phyloP scores from a whole-genome alignment of 2,329 filamentous ascomycete genomes.

The Metarhizium rileyi region DNA sequence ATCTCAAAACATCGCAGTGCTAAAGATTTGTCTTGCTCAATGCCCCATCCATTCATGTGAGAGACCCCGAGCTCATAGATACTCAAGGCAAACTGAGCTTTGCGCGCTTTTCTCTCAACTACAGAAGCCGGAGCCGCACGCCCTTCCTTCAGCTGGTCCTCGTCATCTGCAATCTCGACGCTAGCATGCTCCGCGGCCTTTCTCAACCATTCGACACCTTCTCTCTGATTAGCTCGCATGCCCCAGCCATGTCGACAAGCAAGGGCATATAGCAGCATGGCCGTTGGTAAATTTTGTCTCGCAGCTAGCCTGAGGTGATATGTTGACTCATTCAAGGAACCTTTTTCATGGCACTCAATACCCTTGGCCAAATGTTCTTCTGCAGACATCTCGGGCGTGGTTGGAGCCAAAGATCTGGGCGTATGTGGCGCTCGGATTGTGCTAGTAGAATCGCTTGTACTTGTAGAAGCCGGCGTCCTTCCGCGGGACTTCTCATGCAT shows the following conservation, averaged over 20 bases:
- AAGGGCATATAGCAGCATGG: constrained; percentile 91
- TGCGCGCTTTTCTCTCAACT: constrained; percentile 68
- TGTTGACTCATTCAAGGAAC: constrained; percentile 83
- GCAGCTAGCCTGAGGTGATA: constrained; percentile 91
- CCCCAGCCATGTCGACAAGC: constrained; percentile 97
- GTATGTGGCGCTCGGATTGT: constrained; percentile 35
- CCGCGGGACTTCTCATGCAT: constrained; percentile 30
- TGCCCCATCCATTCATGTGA: constrained; percentile 98
- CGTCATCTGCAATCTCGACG: constrained; percentile 74
- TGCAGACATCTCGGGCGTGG: constrained; percentile 60
- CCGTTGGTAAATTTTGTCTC: constrained; percentile 75
- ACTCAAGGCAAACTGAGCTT: constrained; percentile 87
- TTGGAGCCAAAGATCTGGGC: constrained; percentile 38
- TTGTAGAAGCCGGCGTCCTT: constrained; percentile 36
- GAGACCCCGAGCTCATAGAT: constrained; percentile 95
- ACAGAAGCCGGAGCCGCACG: constrained; percentile 47
- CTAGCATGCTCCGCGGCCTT: constrained; percentile 81
- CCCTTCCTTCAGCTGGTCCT: constrained; percentile 53
- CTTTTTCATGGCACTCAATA: constrained; percentile 80
- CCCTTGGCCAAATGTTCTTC: constrained; percentile 88
- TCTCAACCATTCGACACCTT: constrained; percentile 85
- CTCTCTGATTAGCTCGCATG: constrained; percentile 82
- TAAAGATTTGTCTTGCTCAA: constrained; percentile 80
- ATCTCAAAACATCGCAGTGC: constrained; percentile 94
- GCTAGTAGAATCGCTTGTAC: constrained; percentile 45